Percentiles rank a stretch among this genome's conserved stretches.
These are phyloP conservation scores for Myriosclerotinia duriaeana DNA, from an alignment of 2,329 filamentous ascomycete genomes.

Conservation along the genomic window DNA sequence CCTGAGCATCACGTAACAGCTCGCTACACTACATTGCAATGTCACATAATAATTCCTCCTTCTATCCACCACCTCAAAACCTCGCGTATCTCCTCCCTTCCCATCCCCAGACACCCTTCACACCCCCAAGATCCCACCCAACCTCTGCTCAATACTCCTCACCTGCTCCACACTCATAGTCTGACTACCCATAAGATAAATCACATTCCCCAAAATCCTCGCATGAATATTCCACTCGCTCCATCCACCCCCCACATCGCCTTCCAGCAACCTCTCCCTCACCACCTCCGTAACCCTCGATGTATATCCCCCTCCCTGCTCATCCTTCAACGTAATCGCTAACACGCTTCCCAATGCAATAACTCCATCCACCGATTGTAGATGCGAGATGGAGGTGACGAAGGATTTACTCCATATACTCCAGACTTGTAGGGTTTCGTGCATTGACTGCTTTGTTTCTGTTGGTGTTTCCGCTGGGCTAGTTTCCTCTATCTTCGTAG, in stretches of 20 bases:
- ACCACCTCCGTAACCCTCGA: constrained; percentile 46
- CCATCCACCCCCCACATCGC: not conserved
- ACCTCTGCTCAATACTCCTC: constrained; percentile 29
- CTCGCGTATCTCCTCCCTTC: too few species aligned
- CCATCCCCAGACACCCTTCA: too few species aligned
- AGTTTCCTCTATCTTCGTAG: not conserved
- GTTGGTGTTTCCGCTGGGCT: not conserved
- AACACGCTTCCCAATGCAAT: constrained; percentile 76
- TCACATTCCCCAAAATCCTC: constrained; percentile 56
- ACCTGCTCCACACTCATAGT: constrained; percentile 40
- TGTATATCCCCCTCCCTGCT: constrained; percentile 41
- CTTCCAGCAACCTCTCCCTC: constrained; percentile 38
- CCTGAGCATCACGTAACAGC: too few species aligned
- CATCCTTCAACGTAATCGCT: constrained; percentile 56
- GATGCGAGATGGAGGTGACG: constrained; percentile 57
- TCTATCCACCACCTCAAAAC: too few species aligned
- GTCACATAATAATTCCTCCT: too few species aligned
- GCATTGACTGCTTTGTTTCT: not conserved
- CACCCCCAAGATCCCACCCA: constrained; percentile 23
- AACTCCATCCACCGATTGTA: constrained; percentile 58
- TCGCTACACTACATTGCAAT: too few species aligned
- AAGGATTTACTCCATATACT: constrained; percentile 68
- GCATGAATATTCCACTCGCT: constrained; percentile 49
- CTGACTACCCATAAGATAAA: constrained; percentile 59
- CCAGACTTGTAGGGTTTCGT: constrained; percentile 49